A percentile compares a stretch with the other conserved stretches of the same genome.
Evolutionary conservation across 495 filamentous ascomycete species (phyloP).

Genomic region (Parathielavia hyrcaniae): DNA sequence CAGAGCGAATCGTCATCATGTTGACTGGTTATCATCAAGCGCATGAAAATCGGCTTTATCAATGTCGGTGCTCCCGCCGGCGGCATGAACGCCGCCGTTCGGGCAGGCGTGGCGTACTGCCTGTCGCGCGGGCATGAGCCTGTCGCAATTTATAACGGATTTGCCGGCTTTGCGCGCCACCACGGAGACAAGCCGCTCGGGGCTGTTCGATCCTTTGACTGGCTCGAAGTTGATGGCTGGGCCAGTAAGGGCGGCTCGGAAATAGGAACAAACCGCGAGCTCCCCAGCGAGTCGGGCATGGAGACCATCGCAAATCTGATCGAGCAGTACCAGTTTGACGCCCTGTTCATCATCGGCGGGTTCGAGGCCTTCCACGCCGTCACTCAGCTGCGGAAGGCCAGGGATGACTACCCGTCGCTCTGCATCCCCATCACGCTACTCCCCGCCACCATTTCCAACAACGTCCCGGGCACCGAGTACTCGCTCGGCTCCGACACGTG

Average conservation of each 20-base stretch:
- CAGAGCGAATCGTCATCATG: background rate
- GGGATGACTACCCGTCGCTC: slow-evolving; percentile 71
- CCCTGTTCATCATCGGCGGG: slow-evolving; percentile 85
- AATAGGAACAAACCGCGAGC: slow-evolving; percentile 93
- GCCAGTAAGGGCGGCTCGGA: slow-evolving; percentile 94
- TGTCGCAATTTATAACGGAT: slow-evolving; percentile 91
- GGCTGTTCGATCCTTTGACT: slow-evolving; percentile 74
- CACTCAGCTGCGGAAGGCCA: slow-evolving; percentile 73
- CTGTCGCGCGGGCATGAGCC: slow-evolving; percentile 87
- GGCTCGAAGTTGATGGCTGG: slow-evolving; percentile 94
- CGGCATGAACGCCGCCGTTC: slow-evolving; percentile 96
- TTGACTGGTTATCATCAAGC: slow-evolving; percentile 45
- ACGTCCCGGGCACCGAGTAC: slow-evolving; percentile 97
- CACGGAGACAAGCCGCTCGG: slow-evolving; percentile 74
- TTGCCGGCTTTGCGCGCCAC: slow-evolving; percentile 89
- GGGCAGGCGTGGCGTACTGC: slow-evolving; percentile 94
- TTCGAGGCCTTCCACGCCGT: slow-evolving; percentile 96
- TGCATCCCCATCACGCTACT: slow-evolving; percentile 89
- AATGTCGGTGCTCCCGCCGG: slow-evolving; percentile 98
- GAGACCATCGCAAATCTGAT: slow-evolving; percentile 79
- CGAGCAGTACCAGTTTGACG: slow-evolving; percentile 80
- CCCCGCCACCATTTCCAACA: slow-evolving; percentile 97
- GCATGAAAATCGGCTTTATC: slow-evolving; percentile 89
- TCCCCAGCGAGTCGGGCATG: slow-evolving; percentile 78
- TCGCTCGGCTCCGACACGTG: slow-evolving; percentile 96